phyloP scores from a whole-genome alignment of 1,284 basidiomycete genomes.

The Cutaneotrichosporon sp. region DNA sequence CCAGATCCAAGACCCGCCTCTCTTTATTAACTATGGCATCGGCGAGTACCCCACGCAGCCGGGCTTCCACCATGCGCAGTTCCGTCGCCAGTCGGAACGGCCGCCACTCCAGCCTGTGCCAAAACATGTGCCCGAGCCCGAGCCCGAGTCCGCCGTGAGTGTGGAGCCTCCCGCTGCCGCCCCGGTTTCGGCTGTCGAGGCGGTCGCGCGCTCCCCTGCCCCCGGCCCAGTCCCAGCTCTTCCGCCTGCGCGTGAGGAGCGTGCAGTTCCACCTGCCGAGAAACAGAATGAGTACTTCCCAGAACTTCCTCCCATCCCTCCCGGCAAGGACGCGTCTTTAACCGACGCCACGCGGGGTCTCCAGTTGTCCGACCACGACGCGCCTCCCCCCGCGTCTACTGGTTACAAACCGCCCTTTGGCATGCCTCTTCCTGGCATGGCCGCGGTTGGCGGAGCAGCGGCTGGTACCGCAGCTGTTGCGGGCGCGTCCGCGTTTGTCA shows the following conservation, averaged over 20 bases:
- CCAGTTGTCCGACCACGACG: neutral
- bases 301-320: neutral
- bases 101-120: conserved; percentile 12
- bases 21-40: conserved; percentile 60
- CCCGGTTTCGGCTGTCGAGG: neutral
- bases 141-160: neutral
- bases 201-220: neutral
- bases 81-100: conserved; percentile 43
- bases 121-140: neutral
- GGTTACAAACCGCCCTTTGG: conserved; percentile 40
- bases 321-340: neutral
- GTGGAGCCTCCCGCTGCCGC: neutral
- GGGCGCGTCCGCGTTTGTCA: conserved; percentile 27
- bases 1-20: conserved; percentile 62
- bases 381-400: conserved; percentile 6
- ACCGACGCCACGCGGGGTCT: conserved; percentile 12
- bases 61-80: conserved; percentile 46
- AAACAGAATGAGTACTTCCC: conserved; percentile 3
- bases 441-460: conserved; percentile 21
- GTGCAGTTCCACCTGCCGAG: neutral
- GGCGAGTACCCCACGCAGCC: conserved; percentile 50
- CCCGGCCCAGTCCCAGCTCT: neutral
- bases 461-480: conserved; percentile 27
- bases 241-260: conserved; percentile 1
- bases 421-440: conserved; percentile 43